phyloP scores from a whole-genome alignment of 208 protist genomes.

The Trypanosoma cruzi region DNA sequence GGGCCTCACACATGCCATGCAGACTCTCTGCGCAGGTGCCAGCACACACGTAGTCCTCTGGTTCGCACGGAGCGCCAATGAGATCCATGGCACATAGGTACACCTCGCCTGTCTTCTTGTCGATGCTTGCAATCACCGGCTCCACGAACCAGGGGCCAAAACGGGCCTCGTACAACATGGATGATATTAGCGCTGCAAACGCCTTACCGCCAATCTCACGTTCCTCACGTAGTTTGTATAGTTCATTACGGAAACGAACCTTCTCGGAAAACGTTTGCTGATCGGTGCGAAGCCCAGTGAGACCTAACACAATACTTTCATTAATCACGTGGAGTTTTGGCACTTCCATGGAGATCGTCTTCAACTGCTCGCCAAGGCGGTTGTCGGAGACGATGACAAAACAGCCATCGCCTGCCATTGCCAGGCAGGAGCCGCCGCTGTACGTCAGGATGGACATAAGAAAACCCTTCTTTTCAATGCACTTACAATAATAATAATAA shows the following conservation, averaged over 20 bases:
- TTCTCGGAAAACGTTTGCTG: conserved; percentile 95
- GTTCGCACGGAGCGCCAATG: conserved; percentile 94
- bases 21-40: conserved; percentile 96
- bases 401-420: conserved; percentile 98
- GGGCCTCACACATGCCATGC: conserved; percentile 98
- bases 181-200: conserved; percentile 73
- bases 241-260: conserved; percentile 85
- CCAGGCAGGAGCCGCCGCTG: conserved; percentile 97
- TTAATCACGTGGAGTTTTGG: conserved; percentile 96
- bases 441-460: conserved; percentile 94
- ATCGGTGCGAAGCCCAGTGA: conserved; percentile 97
- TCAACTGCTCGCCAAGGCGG: conserved; percentile 95
- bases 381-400: conserved; percentile 98
- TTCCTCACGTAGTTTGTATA: conserved; percentile 93
- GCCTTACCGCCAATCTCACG: conserved; percentile 90
- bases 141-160: conserved; percentile 99
- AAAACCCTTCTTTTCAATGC: background rate
- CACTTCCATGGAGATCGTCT: conserved; percentile 96
- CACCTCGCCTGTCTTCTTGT: conserved; percentile 93
- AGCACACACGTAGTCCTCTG: conserved; percentile 97
- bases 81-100: conserved; percentile 97
- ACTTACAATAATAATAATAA: conserved; percentile 1
- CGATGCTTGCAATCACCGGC: conserved; percentile 97
- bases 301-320: conserved; percentile 94
- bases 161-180: conserved; percentile 93